phyloP scores from a whole-genome alignment of 2,329 filamentous ascomycete genomes.

The Cercospora sp. region DNA sequence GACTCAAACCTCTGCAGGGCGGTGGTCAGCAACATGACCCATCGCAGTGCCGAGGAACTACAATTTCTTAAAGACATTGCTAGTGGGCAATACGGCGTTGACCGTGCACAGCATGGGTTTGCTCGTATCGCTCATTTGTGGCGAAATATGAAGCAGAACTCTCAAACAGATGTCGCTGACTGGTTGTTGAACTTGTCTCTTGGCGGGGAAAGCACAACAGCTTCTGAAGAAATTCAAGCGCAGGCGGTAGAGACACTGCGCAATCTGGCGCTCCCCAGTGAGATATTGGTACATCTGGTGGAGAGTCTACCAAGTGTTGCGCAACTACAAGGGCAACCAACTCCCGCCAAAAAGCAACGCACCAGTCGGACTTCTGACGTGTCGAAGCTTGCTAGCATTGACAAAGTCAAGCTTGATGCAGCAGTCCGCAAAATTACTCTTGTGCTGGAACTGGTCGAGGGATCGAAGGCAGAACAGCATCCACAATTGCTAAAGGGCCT shows the following conservation, averaged over 20 bases:
- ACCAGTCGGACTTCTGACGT: slow-evolving; percentile 66
- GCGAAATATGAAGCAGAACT: slow-evolving; percentile 66
- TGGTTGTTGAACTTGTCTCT: slow-evolving; percentile 59
- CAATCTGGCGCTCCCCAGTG: slow-evolving; percentile 70
- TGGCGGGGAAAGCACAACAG: slow-evolving; percentile 38
- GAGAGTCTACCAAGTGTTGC: slow-evolving; percentile 72
- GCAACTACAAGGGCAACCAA: slow-evolving; percentile 69
- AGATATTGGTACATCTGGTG: slow-evolving; percentile 71
- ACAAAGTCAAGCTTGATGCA: slow-evolving; percentile 65
- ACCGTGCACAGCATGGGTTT: slow-evolving; percentile 63
- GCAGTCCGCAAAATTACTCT: slow-evolving; percentile 78
- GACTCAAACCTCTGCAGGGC: slow-evolving; percentile 53
- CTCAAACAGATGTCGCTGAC: slow-evolving; percentile 61
- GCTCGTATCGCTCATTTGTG: slow-evolving; percentile 70
- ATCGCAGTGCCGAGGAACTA: slow-evolving; percentile 61
- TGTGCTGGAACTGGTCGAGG: slow-evolving; percentile 84
- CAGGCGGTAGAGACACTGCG: slow-evolving; percentile 73
- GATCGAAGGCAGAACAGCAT: slow-evolving; percentile 72
- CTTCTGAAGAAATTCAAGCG: slow-evolving; percentile 44
- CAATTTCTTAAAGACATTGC: slow-evolving; percentile 56
- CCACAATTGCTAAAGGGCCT: slow-evolving; percentile 74
- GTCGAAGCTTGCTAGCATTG: slow-evolving; percentile 61
- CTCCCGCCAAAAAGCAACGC: slow-evolving; percentile 75
- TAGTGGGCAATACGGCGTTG: slow-evolving; percentile 43
- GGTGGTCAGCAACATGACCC: slow-evolving; percentile 55